These are phyloP conservation scores for Lactifluus pinguis DNA, from an alignment of 768 basidiomycete genomes.

Conservation along the genomic window DNA sequence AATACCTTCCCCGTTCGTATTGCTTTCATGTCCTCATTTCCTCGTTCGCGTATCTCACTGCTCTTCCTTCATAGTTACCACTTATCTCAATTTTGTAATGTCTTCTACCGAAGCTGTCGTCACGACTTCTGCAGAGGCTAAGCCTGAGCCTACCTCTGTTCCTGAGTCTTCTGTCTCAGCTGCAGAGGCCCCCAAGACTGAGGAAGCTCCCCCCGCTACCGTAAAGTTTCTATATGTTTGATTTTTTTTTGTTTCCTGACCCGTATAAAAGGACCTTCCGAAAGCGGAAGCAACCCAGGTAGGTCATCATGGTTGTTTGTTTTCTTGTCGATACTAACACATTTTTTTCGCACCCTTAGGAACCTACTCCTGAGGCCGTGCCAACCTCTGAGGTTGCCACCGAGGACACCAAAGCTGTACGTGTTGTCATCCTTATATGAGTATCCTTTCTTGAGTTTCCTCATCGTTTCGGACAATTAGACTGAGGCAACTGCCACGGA, in stretches of 20 bases:
- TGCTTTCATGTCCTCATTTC: not conserved
- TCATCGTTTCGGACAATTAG: conserved; percentile 21
- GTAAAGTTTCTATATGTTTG: conserved; percentile 23
- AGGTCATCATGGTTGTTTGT: conserved; percentile 2
- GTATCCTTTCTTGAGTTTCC: not conserved
- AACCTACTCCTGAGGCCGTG: conserved; percentile 28
- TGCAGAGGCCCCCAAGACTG: conserved; percentile 35
- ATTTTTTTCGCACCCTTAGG: conserved; percentile 24
- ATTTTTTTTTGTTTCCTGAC: conserved; percentile 8
- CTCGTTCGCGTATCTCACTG: not conserved
- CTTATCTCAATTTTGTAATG: conserved; percentile 48
- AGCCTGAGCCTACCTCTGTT: conserved; percentile 35
- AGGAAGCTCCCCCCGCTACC: conserved; percentile 30
- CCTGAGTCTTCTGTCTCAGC: conserved; percentile 26
- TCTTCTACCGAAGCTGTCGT: conserved; percentile 57
- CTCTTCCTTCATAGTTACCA: not conserved
- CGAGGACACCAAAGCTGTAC: conserved; percentile 27
- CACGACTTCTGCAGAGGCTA: conserved; percentile 42
- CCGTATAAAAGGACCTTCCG: conserved; percentile 29
- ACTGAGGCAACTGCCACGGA: conserved; percentile 38
- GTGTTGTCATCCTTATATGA: conserved; percentile 31
- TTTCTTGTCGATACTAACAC: not conserved
- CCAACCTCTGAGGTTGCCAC: conserved; percentile 3
- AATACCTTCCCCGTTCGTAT: conserved; percentile 29
- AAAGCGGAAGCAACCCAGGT: conserved; percentile 37